Evolutionary conservation across 73 alveolate species (phyloP), one percentile per base, ranked within the genome.

Genomic region (Breviolum minutum): DNA sequence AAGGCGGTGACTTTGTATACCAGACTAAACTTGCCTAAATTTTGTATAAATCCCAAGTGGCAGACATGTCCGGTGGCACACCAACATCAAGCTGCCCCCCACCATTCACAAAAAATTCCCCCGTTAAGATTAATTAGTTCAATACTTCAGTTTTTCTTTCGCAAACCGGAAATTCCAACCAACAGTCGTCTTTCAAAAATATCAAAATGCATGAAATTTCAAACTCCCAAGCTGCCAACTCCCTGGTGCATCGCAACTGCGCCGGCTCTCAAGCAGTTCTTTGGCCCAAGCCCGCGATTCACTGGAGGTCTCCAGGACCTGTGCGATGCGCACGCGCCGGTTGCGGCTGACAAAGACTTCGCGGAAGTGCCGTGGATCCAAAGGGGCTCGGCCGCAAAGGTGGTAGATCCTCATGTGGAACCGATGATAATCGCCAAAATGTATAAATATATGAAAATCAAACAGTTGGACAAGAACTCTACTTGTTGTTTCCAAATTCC

Each of bases 241-340:
- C 32, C 79, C 79, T 6, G 87, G 87, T 29, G 89, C 97, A 30
- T 91, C 97, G 88, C 97, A 91, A 64, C 40, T 82, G 48, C 96
- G 81, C 22, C 62, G 63, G 26, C 69, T 80, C 63, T 32, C n/a
- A 48, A 29, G 16, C 76, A 82, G 77, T 7, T 71, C 77, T 22
- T n/a, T 63, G 14, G 76, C 26, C 79, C 80, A 91, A 76, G 26
- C 40, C 26, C 97, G 87, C 6, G 97, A 91, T 17, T 20, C 87
- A 20, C 6, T 32, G 24, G 97, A 48, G n/a, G 74, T 87, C 79
- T 73, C 68, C 26, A 84, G 61, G 76, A 84, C 93, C 93, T 61
- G 76, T 16, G 93, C 93, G 61, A 84, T 61, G 93, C 93, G 93
- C 60, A 84, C 93, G 76, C 93, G 93, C 61, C 93, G 93, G 76